Evolutionary conservation across 2,329 filamentous ascomycete species (phyloP).

Genomic region (Venturia oleaginea): DNA sequence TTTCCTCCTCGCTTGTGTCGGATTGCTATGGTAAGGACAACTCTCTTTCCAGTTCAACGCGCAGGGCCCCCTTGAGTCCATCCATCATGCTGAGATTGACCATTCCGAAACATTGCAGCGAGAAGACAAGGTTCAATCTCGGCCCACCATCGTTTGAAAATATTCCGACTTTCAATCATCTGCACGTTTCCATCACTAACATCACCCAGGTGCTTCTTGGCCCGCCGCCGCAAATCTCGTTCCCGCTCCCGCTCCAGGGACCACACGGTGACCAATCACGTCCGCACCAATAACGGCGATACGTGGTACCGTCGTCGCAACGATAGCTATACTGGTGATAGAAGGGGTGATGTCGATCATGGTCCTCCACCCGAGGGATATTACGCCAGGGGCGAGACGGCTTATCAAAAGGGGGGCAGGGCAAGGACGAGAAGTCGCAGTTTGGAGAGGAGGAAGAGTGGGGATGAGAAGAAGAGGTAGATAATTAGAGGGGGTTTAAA

Average conservation of each 20-base stretch:
- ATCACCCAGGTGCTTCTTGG: not conserved
- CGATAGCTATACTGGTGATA: not conserved
- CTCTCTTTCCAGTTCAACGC: not conserved
- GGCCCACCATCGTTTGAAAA: too few species aligned
- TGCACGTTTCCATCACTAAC: not conserved
- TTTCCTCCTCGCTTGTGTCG: not conserved
- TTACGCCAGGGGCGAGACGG: not conserved
- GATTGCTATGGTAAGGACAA: not conserved
- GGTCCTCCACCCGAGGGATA: not conserved
- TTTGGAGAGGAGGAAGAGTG: not conserved
- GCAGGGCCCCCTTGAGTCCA: not conserved
- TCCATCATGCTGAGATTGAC: not conserved
- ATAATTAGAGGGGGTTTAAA: not conserved
- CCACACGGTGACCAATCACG: not conserved
- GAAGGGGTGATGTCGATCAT: not conserved
- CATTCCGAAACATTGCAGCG: too few species aligned
- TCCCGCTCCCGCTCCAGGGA: not conserved
- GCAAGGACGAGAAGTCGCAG: not conserved
- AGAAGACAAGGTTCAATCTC: too few species aligned
- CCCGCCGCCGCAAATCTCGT: not conserved
- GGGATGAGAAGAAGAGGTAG: not conserved
- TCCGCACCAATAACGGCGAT: not conserved
- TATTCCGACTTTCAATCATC: too few species aligned
- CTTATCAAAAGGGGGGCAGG: not conserved
- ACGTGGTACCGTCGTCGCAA: not conserved